phyloP scores from a whole-genome alignment of 257 asterid species.

The Knoxia roxburghii region DNA sequence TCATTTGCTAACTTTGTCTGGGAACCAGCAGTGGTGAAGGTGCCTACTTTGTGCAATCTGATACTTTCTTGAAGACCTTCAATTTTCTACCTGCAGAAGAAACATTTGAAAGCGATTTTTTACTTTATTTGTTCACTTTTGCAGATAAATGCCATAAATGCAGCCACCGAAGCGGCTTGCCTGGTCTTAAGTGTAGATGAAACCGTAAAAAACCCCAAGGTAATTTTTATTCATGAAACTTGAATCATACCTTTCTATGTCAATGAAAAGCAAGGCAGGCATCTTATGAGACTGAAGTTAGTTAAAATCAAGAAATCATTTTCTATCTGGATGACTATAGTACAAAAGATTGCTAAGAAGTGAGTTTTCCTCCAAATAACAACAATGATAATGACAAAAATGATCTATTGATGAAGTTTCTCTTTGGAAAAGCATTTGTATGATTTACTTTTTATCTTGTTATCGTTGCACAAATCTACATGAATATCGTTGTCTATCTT shows the following conservation, averaged over 20 bases:
- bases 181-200: conserved; percentile 79
- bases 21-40: conserved; percentile 93
- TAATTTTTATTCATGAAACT: conserved; percentile 19
- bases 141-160: conserved; percentile 85
- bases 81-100: neutral
- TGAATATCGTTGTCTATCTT: too few species aligned
- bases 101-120: neutral
- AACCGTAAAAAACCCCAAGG: conserved; percentile 87
- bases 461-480: too few species aligned
- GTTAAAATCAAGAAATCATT: neutral
- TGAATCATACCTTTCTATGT: neutral
- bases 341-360: too few species aligned
- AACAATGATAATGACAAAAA: neutral
- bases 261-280: neutral
- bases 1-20: conserved; percentile 77
- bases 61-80: neutral
- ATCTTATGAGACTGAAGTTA: neutral
- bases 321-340: neutral
- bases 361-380: too few species aligned
- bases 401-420: neutral
- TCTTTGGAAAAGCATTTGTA: neutral
- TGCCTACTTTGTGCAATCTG: conserved; percentile 13
- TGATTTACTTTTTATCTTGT: too few species aligned
- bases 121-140: conserved; percentile 4
- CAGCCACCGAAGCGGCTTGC: conserved; percentile 93